Base-by-base conservation (phyloP, 768 basidiomycete species). In the Xerocomellus dryophilus region DNA sequence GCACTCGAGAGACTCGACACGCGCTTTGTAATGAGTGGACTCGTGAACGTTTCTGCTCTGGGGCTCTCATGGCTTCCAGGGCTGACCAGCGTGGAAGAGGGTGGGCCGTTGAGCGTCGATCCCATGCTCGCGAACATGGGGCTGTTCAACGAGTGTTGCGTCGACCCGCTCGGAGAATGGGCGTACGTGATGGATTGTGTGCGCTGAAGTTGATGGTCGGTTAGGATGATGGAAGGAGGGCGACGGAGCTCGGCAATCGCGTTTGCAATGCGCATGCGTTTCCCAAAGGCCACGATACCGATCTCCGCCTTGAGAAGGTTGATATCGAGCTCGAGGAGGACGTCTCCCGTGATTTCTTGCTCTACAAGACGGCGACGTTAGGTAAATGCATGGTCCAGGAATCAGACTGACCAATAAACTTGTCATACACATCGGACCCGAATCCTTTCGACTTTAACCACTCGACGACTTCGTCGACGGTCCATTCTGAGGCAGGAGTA, bases 321-420 rank as follows among this genome's bases (percentile, higher is more conserved):
- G 50, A 86, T 83, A 58, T 98, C 93, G 55, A 98, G 87, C 64
- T 97, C 96, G 51, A 98, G 84, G 7, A 99, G 82, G 31, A 98
- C 91, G 62, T 99, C 97, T 18, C 97, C 97, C 0, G 94, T 91
- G 50, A 99, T 98, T 74, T 99, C 97, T 83, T 99, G 94, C 73
- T 98, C 96, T 94, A 67, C 39, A 56, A 38, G 18, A 49, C 3
- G 42, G 21, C 7, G 17, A 25, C 2, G 38, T 65, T 9, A 63
- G 18, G 38, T 10, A 40, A 31, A 20, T 14, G 1, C 11, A 46
- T 8, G 8, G 17, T 15, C 8, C 14, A n/a, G 15, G 29, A 27
- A 38, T 32, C 5, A 45, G 25, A 75, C 83, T 56, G 61, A 92
- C 93, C 93, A 39, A 79, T 83, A 66, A 99, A 98, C 67, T 90